Evolutionary conservation across 192 early-diverging fungal species (phyloP).

Genomic region (Backusella tuberculispora): DNA sequence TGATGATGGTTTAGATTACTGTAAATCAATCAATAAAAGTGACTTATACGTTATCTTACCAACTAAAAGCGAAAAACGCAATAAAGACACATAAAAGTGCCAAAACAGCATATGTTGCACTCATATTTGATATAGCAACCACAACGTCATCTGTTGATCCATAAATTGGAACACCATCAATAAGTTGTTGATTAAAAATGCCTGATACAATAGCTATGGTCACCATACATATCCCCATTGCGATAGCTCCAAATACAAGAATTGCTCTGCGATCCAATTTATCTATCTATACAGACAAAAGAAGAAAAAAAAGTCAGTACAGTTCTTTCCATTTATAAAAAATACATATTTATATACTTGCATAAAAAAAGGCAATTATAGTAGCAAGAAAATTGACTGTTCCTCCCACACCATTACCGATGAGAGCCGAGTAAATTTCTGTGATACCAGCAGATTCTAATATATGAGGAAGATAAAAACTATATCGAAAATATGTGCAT

Average conservation of each 20-base stretch:
- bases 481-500: not conserved
- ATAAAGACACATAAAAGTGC: slow-evolving; percentile 71
- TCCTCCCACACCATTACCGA: slow-evolving; percentile 66
- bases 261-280: slow-evolving; percentile 68
- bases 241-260: slow-evolving; percentile 62
- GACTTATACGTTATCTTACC: not conserved
- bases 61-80: slow-evolving; percentile 72
- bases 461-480: slow-evolving; percentile 13
- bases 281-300: slow-evolving; percentile 55
- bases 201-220: slow-evolving; percentile 39
- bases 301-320: not conserved
- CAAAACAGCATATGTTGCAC: slow-evolving; percentile 47
- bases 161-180: slow-evolving; percentile 38
- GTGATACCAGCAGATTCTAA: not conserved
- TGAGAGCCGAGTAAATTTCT: slow-evolving; percentile 34
- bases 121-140: not conserved
- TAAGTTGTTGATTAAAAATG: slow-evolving; percentile 37
- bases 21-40: not conserved
- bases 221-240: slow-evolving; percentile 25
- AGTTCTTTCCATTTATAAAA: not conserved
- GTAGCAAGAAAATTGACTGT: slow-evolving; percentile 76
- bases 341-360: slow-evolving; percentile 9
- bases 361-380: slow-evolving; percentile 69
- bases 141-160: slow-evolving; percentile 41
- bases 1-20: not conserved